Evolutionary conservation across 805 yeast species (phyloP).

Genomic region (Starmerella gropengiesseri): DNA sequence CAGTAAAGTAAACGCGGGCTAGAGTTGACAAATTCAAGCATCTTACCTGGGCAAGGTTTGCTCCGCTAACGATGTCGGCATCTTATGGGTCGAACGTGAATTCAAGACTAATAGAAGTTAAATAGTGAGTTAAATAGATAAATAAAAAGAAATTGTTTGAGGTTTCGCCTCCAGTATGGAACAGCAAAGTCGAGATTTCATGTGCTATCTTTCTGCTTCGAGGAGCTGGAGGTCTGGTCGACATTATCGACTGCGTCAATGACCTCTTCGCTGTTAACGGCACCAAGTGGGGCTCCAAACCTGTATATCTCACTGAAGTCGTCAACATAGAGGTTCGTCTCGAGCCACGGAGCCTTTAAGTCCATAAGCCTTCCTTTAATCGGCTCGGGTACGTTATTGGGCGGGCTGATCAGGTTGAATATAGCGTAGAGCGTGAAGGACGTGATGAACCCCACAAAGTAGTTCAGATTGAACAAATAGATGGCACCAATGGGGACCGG

Average conservation of each 20-base stretch:
- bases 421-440: conserved; percentile 46
- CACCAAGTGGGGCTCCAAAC: conserved; percentile 13
- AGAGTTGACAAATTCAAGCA: neutral
- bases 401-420: conserved; percentile 27
- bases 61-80: no score
- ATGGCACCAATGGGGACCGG: conserved; percentile 72
- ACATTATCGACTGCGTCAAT: no score
- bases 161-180: no score
- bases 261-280: no score
- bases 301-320: conserved; percentile 20
- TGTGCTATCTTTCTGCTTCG: no score
- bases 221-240: neutral
- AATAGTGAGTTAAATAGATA: neutral
- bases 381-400: conserved; percentile 18
- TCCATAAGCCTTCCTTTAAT: conserved; percentile 18
- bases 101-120: no score
- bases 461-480: conserved; percentile 59
- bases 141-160: neutral
- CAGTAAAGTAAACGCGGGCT: neutral
- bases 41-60: neutral
- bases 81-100: no score
- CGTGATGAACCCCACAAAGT: conserved; percentile 61
- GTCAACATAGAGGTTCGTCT: conserved; percentile 23
- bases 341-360: conserved; percentile 23
- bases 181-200: no score